Evolutionary conservation across 257 asterid species (phyloP), one percentile per base, ranked within the genome.

Genomic region (Solanum ahanhuiri): DNA sequence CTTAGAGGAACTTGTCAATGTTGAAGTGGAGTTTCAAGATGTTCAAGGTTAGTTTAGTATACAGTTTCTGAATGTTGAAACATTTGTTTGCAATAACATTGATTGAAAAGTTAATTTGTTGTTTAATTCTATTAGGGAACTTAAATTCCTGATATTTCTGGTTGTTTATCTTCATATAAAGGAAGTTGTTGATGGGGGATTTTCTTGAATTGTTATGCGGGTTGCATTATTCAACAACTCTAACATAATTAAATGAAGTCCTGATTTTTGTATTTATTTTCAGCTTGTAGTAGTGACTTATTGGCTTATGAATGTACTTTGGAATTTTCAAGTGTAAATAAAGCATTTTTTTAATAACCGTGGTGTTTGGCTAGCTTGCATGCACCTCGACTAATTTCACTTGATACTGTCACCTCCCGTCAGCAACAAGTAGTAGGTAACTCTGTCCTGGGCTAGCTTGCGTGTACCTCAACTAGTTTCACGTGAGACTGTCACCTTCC

Each of bases 11-110:
- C 98, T 96, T 77, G 92, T 93, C 76, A 94, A 91, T 86, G 95
- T 96, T 37, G 98, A 96, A 87, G 91, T 90, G 88, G 98, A 96
- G 91, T 95, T 95, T 81, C 93, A 90, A 84, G 98, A 94, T 79
- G 95, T 96, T 86, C 98, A 95, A 91, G 98, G 99, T 92, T 58
- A 75, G 39, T 14, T 23, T 31, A 20, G 9, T 35, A 63, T 12
- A 0, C 58, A 15, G 58, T 31, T 86, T 77, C 73, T 25, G 22
- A 43, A 43, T 43, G 51, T 43, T 43, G 5, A 43, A 43, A 43
- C 79, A 63, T 30, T 75, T 41, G 12, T 39, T 76, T 43, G n/a
- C 60, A 76, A 14, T 39, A 37, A 39, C 58, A 39, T 39, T 39
- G 58, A 39, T 75, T 75, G 22, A 37, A 75, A 39, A 14, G 58